phyloP scores from a whole-genome alignment of 331 rosid genomes.

The Telfairia occidentalis region DNA sequence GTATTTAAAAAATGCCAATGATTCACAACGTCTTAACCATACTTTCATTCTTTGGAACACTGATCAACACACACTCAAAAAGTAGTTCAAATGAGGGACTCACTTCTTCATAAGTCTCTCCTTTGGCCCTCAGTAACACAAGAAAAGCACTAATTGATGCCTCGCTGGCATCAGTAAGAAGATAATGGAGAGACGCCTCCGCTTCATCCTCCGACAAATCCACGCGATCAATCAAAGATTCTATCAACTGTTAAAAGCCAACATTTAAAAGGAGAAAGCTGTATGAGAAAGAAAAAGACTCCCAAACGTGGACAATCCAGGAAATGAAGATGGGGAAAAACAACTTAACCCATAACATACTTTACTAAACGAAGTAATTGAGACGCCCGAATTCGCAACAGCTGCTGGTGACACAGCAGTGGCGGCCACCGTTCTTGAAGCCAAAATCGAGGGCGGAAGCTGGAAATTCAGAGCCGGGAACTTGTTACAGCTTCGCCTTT shows the following conservation, averaged over 20 bases:
- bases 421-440: not conserved
- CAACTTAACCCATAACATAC: not conserved
- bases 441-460: not conserved
- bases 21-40: not conserved
- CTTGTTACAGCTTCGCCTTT: not conserved
- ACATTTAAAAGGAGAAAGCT: not conserved
- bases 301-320: not conserved
- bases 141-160: conserved; percentile 83
- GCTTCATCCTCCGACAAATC: conserved; percentile 61
- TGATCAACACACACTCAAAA: not conserved
- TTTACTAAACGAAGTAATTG: not conserved
- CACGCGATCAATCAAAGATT: conserved; percentile 50
- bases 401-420: not conserved
- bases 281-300: not conserved
- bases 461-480: not conserved
- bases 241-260: conserved; percentile 43
- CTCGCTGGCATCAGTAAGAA: conserved; percentile 52
- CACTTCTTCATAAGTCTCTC: conserved; percentile 87
- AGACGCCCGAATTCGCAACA: not conserved
- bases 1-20: not conserved
- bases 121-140: conserved; percentile 76
- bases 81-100: conserved; percentile 12
- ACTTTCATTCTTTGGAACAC: not conserved
- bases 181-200: conserved; percentile 51
- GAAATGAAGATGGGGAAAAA: not conserved